Evolutionary conservation across 164 flowering plant genomes (phyloP), one percentile per base, ranked within the genome.

Genomic region (Dillenia suffruticosa): DNA sequence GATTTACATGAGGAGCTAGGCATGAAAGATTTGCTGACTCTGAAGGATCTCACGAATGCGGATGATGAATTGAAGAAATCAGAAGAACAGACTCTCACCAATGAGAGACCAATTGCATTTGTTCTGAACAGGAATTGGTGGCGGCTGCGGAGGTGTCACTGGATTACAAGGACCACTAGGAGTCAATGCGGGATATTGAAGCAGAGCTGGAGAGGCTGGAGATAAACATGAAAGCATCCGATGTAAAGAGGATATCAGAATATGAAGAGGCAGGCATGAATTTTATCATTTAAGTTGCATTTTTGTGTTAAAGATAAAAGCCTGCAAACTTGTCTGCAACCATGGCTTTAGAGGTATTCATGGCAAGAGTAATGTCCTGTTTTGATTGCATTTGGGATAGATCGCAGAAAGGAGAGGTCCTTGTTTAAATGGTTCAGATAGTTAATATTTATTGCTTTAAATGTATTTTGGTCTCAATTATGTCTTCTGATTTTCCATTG

Each of bases 1-100:
- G 97, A 89, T 80, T 77, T 92, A 17, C 87, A 89, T 49, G 96
- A 92, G 68, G 96, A 92, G 75, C 83, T 92, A 54, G 97, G 87
- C 66, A 85, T 92, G 97, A 92, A 85, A 79, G 92, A 84, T 70
- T 77, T 84, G n/a, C 51, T 89, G 58, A 82, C 86, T 17, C 82
- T 92, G 64, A 85, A 83, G 76, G 97, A 89, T 72, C 78, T 92
- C 46, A 64, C 72, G 19, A 70, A 70, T 72, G 87, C 82, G 59
- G 74, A 73, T 67, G 62, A 49, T 67, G 83, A 69, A 56, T 71
- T 72, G 22, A 74, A 53, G 26, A 79, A 74, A 57, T 63, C 72
- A 50, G 69, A 54, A 61, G 70, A 73, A 10, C 58, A 50, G 59
- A 65, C 72, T 51, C 49, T 58, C 44, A 3, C 40, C 22, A 48